phyloP scores from a whole-genome alignment of 2,329 filamentous ascomycete species.

The Macrophomina phaseolina region DNA sequence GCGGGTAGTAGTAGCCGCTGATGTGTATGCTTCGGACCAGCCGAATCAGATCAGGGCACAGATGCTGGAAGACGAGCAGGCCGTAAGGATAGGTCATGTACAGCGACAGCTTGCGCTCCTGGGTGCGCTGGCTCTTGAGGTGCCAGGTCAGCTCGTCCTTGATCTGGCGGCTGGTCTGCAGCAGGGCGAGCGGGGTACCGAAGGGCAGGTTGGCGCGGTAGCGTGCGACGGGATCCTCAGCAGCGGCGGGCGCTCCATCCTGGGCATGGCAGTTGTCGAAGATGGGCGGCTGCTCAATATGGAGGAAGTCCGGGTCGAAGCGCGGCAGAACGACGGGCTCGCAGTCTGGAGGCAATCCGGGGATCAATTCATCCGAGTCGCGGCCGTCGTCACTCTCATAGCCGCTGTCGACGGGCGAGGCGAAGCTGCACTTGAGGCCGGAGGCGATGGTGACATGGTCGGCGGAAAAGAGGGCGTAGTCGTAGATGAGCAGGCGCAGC shows the following conservation, averaged over 20 bases:
- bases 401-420: conserved; percentile 39
- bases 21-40: conserved; percentile 49
- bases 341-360: conserved; percentile 46
- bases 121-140: conserved; percentile 34
- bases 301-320: conserved; percentile 26
- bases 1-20: conserved; percentile 41
- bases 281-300: conserved; percentile 20
- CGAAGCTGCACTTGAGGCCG: conserved; percentile 28
- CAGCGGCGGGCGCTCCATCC: neutral
- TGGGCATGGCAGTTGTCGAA: neutral
- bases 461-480: conserved; percentile 44
- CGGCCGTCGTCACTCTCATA: conserved; percentile 33
- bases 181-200: conserved; percentile 36
- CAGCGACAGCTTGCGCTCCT: conserved; percentile 41
- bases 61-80: conserved; percentile 46
- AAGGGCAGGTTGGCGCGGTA: conserved; percentile 29
- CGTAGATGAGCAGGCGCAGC: conserved; percentile 50
- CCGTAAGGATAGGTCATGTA: conserved; percentile 50
- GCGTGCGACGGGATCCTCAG: neutral
- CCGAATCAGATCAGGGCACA: conserved; percentile 47
- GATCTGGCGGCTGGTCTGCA: conserved; percentile 41
- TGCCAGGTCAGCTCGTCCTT: conserved; percentile 44
- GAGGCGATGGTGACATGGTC: conserved; percentile 46
- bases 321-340: conserved; percentile 33
- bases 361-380: conserved; percentile 28